These are phyloP conservation scores for Volvox reticuliferus DNA, from an alignment of 139 green algal genomes.

Conservation along the genomic window DNA sequence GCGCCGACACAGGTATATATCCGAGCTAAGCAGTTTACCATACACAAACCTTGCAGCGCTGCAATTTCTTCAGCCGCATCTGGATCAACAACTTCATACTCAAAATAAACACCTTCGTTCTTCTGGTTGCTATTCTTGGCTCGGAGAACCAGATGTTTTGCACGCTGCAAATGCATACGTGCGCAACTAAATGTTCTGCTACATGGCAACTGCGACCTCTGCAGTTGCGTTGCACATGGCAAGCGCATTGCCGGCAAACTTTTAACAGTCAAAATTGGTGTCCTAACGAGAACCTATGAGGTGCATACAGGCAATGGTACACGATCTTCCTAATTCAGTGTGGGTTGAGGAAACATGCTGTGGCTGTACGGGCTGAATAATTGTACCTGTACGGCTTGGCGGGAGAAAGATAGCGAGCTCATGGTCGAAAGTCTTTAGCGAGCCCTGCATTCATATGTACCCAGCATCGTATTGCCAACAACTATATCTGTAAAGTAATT, in stretches of 20 bases:
- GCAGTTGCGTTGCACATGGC: constrained; percentile 9
- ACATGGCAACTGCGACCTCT: not conserved
- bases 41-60: not conserved
- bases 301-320: no score
- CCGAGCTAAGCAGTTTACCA: not conserved
- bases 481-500: no score
- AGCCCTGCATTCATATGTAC: no score
- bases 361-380: no score
- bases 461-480: no score
- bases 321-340: no score
- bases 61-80: constrained; percentile 11
- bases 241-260: not conserved
- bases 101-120: constrained; percentile 57
- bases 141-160: not conserved
- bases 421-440: no score
- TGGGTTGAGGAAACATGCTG: no score
- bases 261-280: no score
- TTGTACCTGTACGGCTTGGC: no score
- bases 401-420: no score
- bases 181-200: not conserved
- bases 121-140: constrained; percentile 48
- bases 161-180: not conserved
- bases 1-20: not conserved
- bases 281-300: no score
- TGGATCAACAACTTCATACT: constrained; percentile 52